Evolutionary conservation across 2,329 filamentous ascomycete species (phyloP).

Genomic region (Aureobasidium zeae): DNA sequence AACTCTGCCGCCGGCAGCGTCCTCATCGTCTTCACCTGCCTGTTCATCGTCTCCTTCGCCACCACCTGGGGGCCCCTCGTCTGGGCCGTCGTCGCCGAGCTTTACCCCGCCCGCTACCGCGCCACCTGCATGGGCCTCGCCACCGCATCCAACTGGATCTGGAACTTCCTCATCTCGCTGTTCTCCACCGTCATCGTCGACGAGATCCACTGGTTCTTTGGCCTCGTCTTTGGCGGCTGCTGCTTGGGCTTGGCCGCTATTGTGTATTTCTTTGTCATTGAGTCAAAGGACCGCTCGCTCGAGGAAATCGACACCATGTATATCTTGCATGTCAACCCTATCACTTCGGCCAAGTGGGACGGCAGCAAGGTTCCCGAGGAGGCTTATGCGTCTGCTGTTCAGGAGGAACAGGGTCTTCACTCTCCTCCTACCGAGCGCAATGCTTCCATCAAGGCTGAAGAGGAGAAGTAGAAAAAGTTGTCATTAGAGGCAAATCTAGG

Average conservation of each 20-base stretch:
- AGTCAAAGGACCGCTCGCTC: conserved; percentile 30
- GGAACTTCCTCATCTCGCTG: conserved; percentile 35
- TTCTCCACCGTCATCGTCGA: conserved; percentile 31
- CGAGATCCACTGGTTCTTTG: conserved; percentile 33
- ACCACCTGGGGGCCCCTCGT: conserved; percentile 30
- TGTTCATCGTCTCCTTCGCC: conserved; percentile 30
- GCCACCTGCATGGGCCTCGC: conserved; percentile 38
- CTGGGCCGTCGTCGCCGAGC: conserved; percentile 30
- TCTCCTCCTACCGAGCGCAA: conserved; percentile 8
- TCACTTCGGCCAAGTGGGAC: conserved; percentile 26
- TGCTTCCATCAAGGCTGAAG: conserved; percentile 11
- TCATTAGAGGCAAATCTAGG: no score
- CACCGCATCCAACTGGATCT: conserved; percentile 37
- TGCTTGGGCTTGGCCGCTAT: conserved; percentile 27
- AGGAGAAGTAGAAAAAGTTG: conserved; percentile 15
- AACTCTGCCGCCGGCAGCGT: conserved; percentile 25
- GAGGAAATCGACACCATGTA: conserved; percentile 25
- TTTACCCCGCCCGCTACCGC: conserved; percentile 31
- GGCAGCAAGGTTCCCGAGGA: conserved; percentile 24
- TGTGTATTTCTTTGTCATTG: conserved; percentile 34
- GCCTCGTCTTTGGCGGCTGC: conserved; percentile 33
- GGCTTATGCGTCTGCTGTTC: conserved; percentile 18
- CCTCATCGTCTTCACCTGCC: conserved; percentile 30
- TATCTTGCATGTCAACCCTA: conserved; percentile 21
- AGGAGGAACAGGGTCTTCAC: conserved; percentile 4